These are phyloP conservation scores for Talaromyces pinophilus DNA, from an alignment of 2,329 filamentous ascomycete species.

Conservation along the genomic window DNA sequence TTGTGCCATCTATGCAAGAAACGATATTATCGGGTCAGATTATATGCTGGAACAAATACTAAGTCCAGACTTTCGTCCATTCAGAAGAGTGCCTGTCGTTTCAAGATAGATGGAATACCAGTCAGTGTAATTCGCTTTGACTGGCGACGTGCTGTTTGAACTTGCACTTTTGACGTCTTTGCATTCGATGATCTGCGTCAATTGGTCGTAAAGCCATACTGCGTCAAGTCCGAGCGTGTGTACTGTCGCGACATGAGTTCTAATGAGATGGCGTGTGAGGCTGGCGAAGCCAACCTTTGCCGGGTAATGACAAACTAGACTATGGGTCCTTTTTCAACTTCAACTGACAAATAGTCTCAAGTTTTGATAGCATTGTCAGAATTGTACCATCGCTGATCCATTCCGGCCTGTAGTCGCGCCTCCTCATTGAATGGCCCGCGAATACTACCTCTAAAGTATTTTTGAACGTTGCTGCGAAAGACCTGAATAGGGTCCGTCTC, in stretches of 20 bases:
- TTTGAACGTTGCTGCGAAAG: constrained; percentile 47
- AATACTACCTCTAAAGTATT: constrained; percentile 46
- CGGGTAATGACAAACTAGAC: neutral
- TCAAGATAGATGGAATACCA: neutral
- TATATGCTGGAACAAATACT: neutral
- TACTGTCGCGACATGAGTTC: neutral
- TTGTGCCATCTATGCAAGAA: neutral
- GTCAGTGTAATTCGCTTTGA: neutral
- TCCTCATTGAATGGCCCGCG: constrained; percentile 51
- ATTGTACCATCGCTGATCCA: constrained; percentile 49
- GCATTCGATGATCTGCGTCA: neutral
- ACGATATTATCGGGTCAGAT: neutral
- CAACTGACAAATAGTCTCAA: neutral
- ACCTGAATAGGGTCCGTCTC: constrained; percentile 49
- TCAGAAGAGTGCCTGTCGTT: neutral
- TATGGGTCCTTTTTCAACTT: neutral
- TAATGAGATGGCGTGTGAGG: neutral
- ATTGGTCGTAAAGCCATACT: neutral
- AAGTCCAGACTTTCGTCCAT: neutral
- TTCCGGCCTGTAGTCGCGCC: constrained; percentile 47
- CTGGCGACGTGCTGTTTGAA: neutral
- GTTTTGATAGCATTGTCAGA: constrained; percentile 25
- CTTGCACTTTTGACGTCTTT: neutral
- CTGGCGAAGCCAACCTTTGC: neutral
- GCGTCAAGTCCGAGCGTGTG: neutral